Conservation (phyloP, 202 grass and related monocot genomes). For the Schoenoplectus triqueter region DNA sequence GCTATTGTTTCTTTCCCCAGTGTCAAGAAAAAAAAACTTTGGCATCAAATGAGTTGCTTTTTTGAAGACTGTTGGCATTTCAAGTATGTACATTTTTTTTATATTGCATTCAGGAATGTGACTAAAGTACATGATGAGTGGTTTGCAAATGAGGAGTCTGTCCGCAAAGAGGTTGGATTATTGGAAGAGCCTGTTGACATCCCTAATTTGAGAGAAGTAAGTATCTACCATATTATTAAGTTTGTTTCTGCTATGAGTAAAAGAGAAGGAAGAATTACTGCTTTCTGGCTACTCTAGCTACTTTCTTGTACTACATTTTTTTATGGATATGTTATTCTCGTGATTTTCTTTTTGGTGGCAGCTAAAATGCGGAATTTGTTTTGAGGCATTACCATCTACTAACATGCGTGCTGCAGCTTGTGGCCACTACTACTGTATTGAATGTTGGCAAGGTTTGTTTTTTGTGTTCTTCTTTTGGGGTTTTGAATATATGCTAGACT, state of each 20-base stretch:
- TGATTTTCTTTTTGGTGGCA: slow-evolving; percentile 54
- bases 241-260: slow-evolving; percentile 14
- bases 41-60: neutral
- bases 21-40: neutral
- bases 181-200: slow-evolving; percentile 44
- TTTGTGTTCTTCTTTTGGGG: neutral
- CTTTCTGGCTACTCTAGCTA: neutral
- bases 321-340: slow-evolving; percentile 27
- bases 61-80: neutral
- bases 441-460: slow-evolving; percentile 82
- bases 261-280: neutral
- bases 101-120: slow-evolving; percentile 58
- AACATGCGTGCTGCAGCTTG: slow-evolving; percentile 66
- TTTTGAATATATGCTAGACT: slow-evolving; percentile 1
- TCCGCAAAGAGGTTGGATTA: slow-evolving; percentile 62
- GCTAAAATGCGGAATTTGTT: slow-evolving; percentile 96
- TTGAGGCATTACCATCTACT: slow-evolving; percentile 61
- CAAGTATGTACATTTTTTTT: slow-evolving; percentile 21
- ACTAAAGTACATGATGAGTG: slow-evolving; percentile 74
- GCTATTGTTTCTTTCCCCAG: neutral
- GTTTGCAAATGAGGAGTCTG: slow-evolving; percentile 81
- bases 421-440: slow-evolving; percentile 77
- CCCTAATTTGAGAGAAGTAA: slow-evolving; percentile 44
- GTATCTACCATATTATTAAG: slow-evolving; percentile 25
- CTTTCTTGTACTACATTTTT: neutral